Evolutionary conservation across 345 rosid genomes (phyloP).

Genomic region (Passiflora organensis): DNA sequence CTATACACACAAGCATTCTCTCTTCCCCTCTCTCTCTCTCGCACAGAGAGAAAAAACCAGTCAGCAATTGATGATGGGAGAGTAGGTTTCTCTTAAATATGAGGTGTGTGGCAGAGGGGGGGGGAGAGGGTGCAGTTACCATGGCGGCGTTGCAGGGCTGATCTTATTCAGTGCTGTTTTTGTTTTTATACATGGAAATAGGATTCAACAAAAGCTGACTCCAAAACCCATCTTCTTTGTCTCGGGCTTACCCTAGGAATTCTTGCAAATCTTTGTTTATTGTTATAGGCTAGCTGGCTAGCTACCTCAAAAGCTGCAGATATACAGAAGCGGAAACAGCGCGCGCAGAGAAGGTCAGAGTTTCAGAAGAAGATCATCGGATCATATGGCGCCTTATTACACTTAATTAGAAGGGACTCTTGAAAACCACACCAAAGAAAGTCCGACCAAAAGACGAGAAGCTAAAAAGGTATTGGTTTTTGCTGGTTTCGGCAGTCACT

Average conservation of each 20-base stretch:
- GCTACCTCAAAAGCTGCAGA: conserved; percentile 15
- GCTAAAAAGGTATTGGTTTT: conserved; percentile 6
- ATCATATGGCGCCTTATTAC: background rate
- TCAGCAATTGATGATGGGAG: conserved; percentile 6
- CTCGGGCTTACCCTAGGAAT: conserved; percentile 4
- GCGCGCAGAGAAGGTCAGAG: conserved; percentile 12
- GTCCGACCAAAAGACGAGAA: conserved; percentile 2
- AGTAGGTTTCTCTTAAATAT: conserved; percentile 26
- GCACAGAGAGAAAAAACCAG: background rate
- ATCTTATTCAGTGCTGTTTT: conserved; percentile 51
- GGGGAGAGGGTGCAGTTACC: conserved; percentile 48
- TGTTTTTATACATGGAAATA: conserved; percentile 18
- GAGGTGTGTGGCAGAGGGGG: conserved; percentile 28
- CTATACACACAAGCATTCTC: too few relatives aligned
- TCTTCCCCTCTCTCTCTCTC: conserved; percentile 1
- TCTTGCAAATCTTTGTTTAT: background rate
- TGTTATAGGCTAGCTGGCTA: too few relatives aligned
- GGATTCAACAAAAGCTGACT: conserved; percentile 8
- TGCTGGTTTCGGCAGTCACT: background rate
- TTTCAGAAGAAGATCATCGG: background rate
- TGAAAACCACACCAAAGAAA: too few relatives aligned
- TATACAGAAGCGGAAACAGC: background rate
- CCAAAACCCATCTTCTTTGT: conserved; percentile 7
- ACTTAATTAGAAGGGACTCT: too few relatives aligned
- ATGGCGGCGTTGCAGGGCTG: conserved; percentile 74